Percentiles rank a stretch among this genome's conserved stretches.
Evolutionary conservation across 345 rosid genomes (phyloP).

Genomic region (Euphorbia lathyris): DNA sequence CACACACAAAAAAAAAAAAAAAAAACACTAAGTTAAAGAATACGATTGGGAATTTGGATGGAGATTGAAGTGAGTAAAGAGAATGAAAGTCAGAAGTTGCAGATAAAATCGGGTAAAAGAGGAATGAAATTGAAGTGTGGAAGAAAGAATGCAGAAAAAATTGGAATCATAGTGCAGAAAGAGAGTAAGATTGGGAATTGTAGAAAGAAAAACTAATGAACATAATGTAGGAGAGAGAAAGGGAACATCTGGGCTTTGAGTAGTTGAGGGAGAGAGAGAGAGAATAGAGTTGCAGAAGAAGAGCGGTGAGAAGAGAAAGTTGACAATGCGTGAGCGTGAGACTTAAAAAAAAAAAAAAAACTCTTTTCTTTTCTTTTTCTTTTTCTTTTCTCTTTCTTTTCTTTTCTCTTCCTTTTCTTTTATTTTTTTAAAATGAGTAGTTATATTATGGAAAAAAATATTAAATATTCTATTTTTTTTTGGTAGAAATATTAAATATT

Average conservation of each 20-base stretch:
- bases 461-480: too few relatives aligned
- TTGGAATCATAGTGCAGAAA: neutral
- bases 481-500: too few relatives aligned
- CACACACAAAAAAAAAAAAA: too few relatives aligned
- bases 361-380: neutral
- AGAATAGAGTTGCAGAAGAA: constrained; percentile 2
- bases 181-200: neutral
- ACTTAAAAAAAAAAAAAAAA: too few relatives aligned
- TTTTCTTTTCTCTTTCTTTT: neutral
- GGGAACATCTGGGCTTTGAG: constrained; percentile 6
- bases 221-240: neutral
- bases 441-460: too few relatives aligned
- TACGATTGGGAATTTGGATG: neutral
- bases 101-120: too few relatives aligned
- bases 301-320: constrained; percentile 19
- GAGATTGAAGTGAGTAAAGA: constrained; percentile 8
- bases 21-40: too few relatives aligned
- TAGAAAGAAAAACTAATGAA: neutral
- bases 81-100: neutral
- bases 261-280: neutral
- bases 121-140: constrained; percentile 1
- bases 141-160: neutral
- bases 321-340: constrained; percentile 29
- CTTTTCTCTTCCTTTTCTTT: neutral
- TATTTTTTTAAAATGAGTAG: too few relatives aligned